Conservation (phyloP, 2,329 filamentous ascomycete species). For the Aspergillus viridinutans region DNA sequence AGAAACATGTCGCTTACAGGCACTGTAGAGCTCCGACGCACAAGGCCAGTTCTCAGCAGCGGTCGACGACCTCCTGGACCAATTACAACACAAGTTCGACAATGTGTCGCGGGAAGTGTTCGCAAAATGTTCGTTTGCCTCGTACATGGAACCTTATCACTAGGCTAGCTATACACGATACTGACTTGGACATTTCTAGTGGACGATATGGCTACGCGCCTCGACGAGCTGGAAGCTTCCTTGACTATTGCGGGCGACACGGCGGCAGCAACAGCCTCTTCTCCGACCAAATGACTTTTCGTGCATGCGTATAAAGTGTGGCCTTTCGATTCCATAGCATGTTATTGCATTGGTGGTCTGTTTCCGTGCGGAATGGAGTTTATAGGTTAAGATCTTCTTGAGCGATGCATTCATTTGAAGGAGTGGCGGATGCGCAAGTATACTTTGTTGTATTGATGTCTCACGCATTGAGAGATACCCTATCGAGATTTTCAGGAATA, state of each 20-base stretch:
- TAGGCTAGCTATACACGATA: neutral
- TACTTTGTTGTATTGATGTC: neutral
- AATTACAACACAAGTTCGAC: constrained; percentile 79
- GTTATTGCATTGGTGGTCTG: neutral
- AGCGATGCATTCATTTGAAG: neutral
- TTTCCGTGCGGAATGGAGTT: constrained; percentile 2
- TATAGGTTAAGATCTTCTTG: neutral
- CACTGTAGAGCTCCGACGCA: constrained; percentile 24
- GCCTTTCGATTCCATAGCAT: neutral
- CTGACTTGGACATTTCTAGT: constrained; percentile 49
- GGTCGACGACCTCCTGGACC: constrained; percentile 81
- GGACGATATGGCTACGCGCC: constrained; percentile 85
- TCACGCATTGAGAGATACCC: neutral
- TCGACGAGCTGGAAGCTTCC: constrained; percentile 77
- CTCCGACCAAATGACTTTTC: constrained; percentile 12
- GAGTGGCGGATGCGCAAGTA: neutral
- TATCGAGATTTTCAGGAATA: neutral
- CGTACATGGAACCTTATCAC: neutral
- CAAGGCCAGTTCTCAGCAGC: constrained; percentile 63
- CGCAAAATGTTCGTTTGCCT: constrained; percentile 65
- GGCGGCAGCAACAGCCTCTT: constrained; percentile 16
- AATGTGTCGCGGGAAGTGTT: constrained; percentile 82
- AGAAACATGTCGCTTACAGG: constrained; percentile 1
- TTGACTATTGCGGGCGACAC: constrained; percentile 54
- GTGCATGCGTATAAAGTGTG: neutral